phyloP scores from a whole-genome alignment of 192 early-diverging fungal genomes.

The Umbelopsis ramanniana region DNA sequence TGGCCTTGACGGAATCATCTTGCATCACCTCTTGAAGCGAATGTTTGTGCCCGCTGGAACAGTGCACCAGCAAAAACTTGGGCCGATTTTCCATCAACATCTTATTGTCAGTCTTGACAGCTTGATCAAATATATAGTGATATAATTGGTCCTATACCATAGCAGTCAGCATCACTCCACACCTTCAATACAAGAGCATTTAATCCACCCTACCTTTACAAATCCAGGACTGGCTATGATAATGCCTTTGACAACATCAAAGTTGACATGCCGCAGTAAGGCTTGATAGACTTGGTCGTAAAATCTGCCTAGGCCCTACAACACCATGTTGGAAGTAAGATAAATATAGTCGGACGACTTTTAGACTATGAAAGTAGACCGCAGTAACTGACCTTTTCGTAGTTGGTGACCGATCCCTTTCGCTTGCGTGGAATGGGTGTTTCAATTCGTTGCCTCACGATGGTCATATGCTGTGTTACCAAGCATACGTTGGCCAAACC shows the following conservation, averaged over 20 bases:
- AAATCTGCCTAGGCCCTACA: slow-evolving; percentile 74
- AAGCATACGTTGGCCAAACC: slow-evolving; percentile 93
- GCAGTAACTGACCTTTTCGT: slow-evolving; percentile 73
- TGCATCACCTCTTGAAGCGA: slow-evolving; percentile 93
- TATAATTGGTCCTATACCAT: slow-evolving; percentile 78
- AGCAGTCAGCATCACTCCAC: not conserved
- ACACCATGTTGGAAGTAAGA: not conserved
- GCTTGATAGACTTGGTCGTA: slow-evolving; percentile 92
- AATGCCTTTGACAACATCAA: slow-evolving; percentile 93
- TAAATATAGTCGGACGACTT: not conserved
- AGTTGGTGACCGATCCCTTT: slow-evolving; percentile 85
- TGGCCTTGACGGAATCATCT: slow-evolving; percentile 76
- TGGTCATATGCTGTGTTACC: slow-evolving; percentile 93
- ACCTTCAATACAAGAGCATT: too few species aligned
- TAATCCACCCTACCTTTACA: slow-evolving; percentile 76
- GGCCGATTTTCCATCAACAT: slow-evolving; percentile 78
- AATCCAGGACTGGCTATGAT: slow-evolving; percentile 97
- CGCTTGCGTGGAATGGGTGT: slow-evolving; percentile 90
- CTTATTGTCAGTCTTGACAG: slow-evolving; percentile 85
- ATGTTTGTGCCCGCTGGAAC: slow-evolving; percentile 96
- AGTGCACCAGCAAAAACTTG: slow-evolving; percentile 91
- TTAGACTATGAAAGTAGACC: not conserved
- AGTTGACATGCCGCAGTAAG: slow-evolving; percentile 87
- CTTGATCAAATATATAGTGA: slow-evolving; percentile 83
- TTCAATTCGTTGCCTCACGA: slow-evolving; percentile 93